Evolutionary conservation across 2,329 filamentous ascomycete genomes (phyloP).

Genomic region (Cladosporium sp.): DNA sequence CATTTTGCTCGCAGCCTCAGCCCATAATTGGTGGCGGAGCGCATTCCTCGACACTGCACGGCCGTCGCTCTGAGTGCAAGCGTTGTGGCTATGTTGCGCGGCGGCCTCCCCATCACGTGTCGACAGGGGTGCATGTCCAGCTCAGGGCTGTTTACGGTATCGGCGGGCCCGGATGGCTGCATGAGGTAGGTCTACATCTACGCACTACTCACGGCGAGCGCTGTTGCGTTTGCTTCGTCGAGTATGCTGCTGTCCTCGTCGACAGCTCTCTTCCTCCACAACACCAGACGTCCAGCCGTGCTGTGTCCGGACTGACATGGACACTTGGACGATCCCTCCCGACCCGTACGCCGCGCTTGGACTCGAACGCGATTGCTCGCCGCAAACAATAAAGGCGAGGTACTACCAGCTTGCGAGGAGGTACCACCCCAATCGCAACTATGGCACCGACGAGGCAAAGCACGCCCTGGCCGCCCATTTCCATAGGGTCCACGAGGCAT

Average conservation of each 20-base stretch:
- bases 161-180: conserved; percentile 19
- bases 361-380: conserved; percentile 68
- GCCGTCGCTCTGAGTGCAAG: background rate
- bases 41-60: conserved; percentile 10
- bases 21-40: conserved; percentile 14
- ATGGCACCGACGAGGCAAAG: conserved; percentile 44
- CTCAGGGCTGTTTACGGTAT: conserved; percentile 16
- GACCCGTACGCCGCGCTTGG: conserved; percentile 84
- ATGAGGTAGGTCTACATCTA: conserved; percentile 13
- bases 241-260: conserved; percentile 14
- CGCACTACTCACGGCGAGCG: background rate
- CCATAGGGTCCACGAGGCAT: conserved; percentile 34
- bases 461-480: conserved; percentile 29
- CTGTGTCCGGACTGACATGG: conserved; percentile 15
- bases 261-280: background rate
- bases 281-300: background rate
- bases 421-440: conserved; percentile 65
- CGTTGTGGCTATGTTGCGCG: conserved; percentile 18
- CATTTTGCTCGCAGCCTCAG: background rate
- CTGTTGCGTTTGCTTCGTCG: conserved; percentile 4
- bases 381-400: conserved; percentile 79
- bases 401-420: conserved; percentile 88
- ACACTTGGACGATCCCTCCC: conserved; percentile 39
- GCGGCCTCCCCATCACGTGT: conserved; percentile 15
- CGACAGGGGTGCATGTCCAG: conserved; percentile 15